phyloP scores from a whole-genome alignment of 495 filamentous ascomycete species.

The Evernia prunastri region DNA sequence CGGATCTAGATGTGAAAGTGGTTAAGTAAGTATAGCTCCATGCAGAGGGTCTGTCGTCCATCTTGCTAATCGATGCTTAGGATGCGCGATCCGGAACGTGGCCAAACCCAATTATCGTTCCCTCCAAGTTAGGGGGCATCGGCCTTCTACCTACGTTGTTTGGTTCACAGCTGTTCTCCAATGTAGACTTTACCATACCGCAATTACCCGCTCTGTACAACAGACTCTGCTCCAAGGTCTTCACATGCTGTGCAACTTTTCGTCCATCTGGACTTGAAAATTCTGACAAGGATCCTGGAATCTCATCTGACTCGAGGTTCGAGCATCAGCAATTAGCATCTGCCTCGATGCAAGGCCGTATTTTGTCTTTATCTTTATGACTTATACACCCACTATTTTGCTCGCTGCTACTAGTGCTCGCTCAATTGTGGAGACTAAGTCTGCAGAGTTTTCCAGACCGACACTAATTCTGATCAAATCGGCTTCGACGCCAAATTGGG shows the following conservation, averaged over 20 bases:
- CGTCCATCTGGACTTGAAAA: background rate
- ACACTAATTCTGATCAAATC: constrained; percentile 82
- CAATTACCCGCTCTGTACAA: background rate
- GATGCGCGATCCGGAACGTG: constrained; percentile 54
- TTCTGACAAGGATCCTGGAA: background rate
- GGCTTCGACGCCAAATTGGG: constrained; percentile 66
- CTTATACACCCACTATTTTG: background rate
- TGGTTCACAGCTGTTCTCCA: background rate
- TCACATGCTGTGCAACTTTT: background rate
- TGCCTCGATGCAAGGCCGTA: background rate
- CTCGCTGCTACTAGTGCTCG: constrained; percentile 43
- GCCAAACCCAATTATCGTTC: constrained; percentile 27
- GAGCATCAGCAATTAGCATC: background rate
- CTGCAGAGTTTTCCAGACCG: constrained; percentile 71
- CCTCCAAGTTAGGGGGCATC: background rate
- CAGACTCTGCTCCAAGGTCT: background rate
- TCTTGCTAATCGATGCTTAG: constrained; percentile 31
- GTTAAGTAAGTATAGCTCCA: constrained; percentile 55
- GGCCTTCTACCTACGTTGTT: background rate
- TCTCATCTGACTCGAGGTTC: background rate
- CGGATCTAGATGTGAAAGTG: constrained; percentile 72
- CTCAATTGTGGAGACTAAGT: constrained; percentile 47
- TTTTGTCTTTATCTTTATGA: background rate
- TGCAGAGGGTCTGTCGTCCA: constrained; percentile 17
- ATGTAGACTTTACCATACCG: background rate